These are phyloP conservation scores for Candida tallmaniae DNA, from an alignment of 805 yeast genomes.

Conservation along the genomic window DNA sequence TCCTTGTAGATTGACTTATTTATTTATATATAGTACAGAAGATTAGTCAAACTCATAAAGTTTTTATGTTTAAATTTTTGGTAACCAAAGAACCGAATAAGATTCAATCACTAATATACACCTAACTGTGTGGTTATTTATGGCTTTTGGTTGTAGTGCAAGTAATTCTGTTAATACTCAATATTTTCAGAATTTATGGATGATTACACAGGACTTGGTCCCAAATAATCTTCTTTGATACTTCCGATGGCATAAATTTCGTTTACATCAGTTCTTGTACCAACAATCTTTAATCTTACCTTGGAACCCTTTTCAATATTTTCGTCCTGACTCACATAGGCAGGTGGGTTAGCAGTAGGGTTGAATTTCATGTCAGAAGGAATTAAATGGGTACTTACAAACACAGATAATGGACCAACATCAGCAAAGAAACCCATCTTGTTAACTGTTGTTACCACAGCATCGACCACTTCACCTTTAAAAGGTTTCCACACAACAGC, in stretches of 20 bases:
- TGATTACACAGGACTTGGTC: constrained; percentile 57
- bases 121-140: too few relatives aligned
- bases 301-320: constrained; percentile 90
- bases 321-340: constrained; percentile 92
- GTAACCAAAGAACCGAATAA: too few relatives aligned
- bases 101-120: too few relatives aligned
- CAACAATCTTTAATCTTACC: constrained; percentile 91
- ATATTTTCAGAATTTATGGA: too few relatives aligned
- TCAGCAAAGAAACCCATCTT: constrained; percentile 97
- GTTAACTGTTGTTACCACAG: constrained; percentile 88
- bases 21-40: constrained; percentile 1
- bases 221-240: constrained; percentile 95
- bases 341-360: constrained; percentile 97
- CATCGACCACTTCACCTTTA: constrained; percentile 98
- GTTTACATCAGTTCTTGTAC: constrained; percentile 96
- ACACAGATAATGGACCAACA: constrained; percentile 94
- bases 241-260: constrained; percentile 97
- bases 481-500: constrained; percentile 99
- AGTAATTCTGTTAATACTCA: too few relatives aligned
- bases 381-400: constrained; percentile 89
- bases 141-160: too few relatives aligned
- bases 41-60: too few relatives aligned
- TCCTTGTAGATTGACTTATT: not conserved
- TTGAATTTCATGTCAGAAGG: constrained; percentile 92
- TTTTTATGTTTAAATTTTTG: too few relatives aligned